These are phyloP conservation scores for Scleroderma bovista DNA, from an alignment of 768 basidiomycete genomes.

Conservation along the genomic window DNA sequence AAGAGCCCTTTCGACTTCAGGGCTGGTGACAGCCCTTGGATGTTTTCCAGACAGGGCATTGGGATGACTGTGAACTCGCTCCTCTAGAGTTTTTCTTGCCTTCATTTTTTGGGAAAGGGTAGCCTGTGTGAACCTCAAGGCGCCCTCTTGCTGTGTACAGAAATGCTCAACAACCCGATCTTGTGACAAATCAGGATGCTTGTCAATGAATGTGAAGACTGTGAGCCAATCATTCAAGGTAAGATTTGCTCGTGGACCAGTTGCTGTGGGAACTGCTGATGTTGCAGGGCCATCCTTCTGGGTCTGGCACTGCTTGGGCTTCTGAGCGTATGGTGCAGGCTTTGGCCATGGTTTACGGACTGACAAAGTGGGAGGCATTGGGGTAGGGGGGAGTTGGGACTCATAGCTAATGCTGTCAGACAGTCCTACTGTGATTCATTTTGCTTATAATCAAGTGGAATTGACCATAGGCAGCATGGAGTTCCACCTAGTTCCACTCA, in stretches of 20 bases:
- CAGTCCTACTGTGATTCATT: too few species aligned
- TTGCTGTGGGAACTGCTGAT: not conserved
- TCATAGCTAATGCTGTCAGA: too few species aligned
- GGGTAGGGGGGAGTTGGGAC: not conserved
- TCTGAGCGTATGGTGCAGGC: not conserved
- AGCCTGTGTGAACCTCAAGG: slow-evolving; percentile 1
- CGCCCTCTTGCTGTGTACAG: not conserved
- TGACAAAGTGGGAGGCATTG: not conserved
- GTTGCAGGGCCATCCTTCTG: not conserved
- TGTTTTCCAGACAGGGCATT: slow-evolving; percentile 26
- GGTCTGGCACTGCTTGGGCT: not conserved
- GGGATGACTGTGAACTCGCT: slow-evolving; percentile 10
- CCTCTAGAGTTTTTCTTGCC: not conserved
- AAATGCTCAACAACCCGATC: not conserved
- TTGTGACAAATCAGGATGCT: slow-evolving; percentile 1
- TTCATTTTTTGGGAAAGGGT: not conserved
- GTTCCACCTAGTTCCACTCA: not conserved
- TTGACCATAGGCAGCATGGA: too few species aligned
- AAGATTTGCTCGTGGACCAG: not conserved
- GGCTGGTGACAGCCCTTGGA: slow-evolving; percentile 24
- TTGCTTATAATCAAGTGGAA: too few species aligned
- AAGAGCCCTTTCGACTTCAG: slow-evolving; percentile 30
- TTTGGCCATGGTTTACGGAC: not conserved
- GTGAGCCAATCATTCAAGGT: slow-evolving; percentile 1
- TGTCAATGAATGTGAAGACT: too few species aligned